phyloP scores from a whole-genome alignment of 352 stramenopile species.

The Phytopythium helicoides region DNA sequence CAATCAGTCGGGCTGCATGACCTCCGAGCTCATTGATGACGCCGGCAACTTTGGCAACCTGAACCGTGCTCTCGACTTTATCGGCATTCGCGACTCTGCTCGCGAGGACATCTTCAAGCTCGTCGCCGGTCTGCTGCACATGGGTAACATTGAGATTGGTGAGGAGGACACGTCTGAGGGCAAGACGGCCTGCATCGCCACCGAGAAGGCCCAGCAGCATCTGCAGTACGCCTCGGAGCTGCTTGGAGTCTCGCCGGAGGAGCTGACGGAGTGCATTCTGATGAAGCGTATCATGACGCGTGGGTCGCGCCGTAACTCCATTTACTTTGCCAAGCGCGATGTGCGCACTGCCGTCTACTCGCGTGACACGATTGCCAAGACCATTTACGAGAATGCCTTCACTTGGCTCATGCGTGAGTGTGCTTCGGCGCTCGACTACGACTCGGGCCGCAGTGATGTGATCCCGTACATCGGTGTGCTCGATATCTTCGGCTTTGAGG shows the following conservation, averaged over 20 bases:
- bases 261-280: slow-evolving; percentile 74
- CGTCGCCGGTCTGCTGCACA: slow-evolving; percentile 68
- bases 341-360: slow-evolving; percentile 71
- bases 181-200: slow-evolving; percentile 61
- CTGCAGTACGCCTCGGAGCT: slow-evolving; percentile 53
- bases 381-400: slow-evolving; percentile 88
- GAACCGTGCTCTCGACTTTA: slow-evolving; percentile 62
- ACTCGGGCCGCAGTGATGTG: slow-evolving; percentile 76
- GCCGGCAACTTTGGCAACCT: slow-evolving; percentile 61
- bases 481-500: slow-evolving; percentile 93
- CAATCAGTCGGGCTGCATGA: slow-evolving; percentile 76
- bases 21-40: slow-evolving; percentile 72
- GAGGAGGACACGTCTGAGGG: slow-evolving; percentile 72
- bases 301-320: slow-evolving; percentile 65
- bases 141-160: slow-evolving; percentile 76
- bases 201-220: slow-evolving; percentile 40
- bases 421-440: slow-evolving; percentile 71
- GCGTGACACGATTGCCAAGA: slow-evolving; percentile 89
- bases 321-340: slow-evolving; percentile 78
- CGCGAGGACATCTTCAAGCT: slow-evolving; percentile 77
- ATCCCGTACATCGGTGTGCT: slow-evolving; percentile 89
- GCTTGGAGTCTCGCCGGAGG: slow-evolving; percentile 58
- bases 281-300: slow-evolving; percentile 81
- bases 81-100: slow-evolving; percentile 61
- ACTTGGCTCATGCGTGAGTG: slow-evolving; percentile 88